phyloP scores from a whole-genome alignment of 2,329 filamentous ascomycete species.

The Alternaria sp. region DNA sequence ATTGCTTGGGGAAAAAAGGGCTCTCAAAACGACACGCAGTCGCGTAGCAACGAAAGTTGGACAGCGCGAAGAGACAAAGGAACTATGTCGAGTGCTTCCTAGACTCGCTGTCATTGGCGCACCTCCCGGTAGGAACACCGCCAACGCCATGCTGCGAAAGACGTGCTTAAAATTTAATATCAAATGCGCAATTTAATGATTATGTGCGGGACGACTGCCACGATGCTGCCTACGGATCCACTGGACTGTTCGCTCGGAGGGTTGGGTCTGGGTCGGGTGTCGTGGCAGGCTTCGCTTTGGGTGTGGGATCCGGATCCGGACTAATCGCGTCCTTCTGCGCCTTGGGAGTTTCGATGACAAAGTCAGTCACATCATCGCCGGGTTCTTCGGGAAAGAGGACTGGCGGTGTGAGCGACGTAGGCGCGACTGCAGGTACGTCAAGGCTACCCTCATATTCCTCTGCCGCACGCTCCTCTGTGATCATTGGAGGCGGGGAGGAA shows the following conservation, averaged over 20 bases:
- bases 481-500: slow-evolving; percentile 49
- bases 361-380: slow-evolving; percentile 44
- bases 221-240: not conserved
- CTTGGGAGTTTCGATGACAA: slow-evolving; percentile 51
- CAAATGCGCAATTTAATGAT: slow-evolving; percentile 12
- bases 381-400: slow-evolving; percentile 56
- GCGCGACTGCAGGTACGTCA: slow-evolving; percentile 32
- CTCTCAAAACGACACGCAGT: not conserved
- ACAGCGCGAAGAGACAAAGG: not conserved
- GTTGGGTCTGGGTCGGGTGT: slow-evolving; percentile 4
- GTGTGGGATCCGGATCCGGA: slow-evolving; percentile 52
- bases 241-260: not conserved
- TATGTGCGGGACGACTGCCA: not conserved
- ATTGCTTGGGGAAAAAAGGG: not conserved
- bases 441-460: slow-evolving; percentile 39
- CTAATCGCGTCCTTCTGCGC: slow-evolving; percentile 37
- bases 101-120: slow-evolving; percentile 34
- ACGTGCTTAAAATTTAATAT: slow-evolving; percentile 14
- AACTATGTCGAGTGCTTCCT: not conserved
- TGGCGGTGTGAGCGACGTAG: slow-evolving; percentile 56
- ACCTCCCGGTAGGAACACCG: slow-evolving; percentile 44
- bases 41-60: not conserved
- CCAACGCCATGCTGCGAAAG: slow-evolving; percentile 43
- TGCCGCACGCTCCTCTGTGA: slow-evolving; percentile 49
- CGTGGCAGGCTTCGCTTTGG: slow-evolving; percentile 22